Evolutionary conservation across 1,284 basidiomycete genomes (phyloP), one percentile per base, ranked within the genome.

Genomic region (Trametes polyzona): DNA sequence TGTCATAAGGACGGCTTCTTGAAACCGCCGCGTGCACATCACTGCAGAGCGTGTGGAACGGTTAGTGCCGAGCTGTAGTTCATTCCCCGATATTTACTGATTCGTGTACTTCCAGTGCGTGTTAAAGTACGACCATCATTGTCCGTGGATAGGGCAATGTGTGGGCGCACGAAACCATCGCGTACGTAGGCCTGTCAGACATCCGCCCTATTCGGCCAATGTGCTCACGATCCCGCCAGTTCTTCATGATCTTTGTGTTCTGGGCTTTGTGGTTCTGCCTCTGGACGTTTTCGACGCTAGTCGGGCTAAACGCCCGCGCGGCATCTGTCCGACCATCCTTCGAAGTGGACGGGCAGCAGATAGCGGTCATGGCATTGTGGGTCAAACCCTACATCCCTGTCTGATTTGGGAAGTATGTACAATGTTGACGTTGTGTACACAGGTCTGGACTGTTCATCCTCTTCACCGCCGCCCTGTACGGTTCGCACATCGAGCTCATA

Each of bases 121-220:
- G 0, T 69, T 91, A 47, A 83, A 83, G 67, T 92, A 85, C 68
- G 90, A 92, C 67, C 90, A 92, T 71, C 90, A 92, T 67, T 89
- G 87, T 70, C 87, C 87, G 51, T 87, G 90, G 90, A 86, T 93
- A 47, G 90, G 90, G 26, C 88, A 91, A 63, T 93, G 91, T 65
- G 90, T 93, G 8, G 92, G 92, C 10, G 90, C 90, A 3, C 79
- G 82, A 43, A 94, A 94, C 69, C 86, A 92, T 55, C 24, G 42
- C 17, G 57, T 62, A 16, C 23, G 60, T 37, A 14, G 4, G 1
- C 27, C 24, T 16, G 1, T 19, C n/a, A 8, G 8, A 21, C 14
- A 16, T 9, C 9, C 4, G 0, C 3, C 12, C 19, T 5, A 24
- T 7, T 21, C 19, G 2, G 6, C 23, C 11, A n/a, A n/a, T n/a